A percentile compares a stretch with the other conserved stretches of the same genome.
phyloP scores from a whole-genome alignment of 2,329 filamentous ascomycete genomes.

The Helotiales sp. region DNA sequence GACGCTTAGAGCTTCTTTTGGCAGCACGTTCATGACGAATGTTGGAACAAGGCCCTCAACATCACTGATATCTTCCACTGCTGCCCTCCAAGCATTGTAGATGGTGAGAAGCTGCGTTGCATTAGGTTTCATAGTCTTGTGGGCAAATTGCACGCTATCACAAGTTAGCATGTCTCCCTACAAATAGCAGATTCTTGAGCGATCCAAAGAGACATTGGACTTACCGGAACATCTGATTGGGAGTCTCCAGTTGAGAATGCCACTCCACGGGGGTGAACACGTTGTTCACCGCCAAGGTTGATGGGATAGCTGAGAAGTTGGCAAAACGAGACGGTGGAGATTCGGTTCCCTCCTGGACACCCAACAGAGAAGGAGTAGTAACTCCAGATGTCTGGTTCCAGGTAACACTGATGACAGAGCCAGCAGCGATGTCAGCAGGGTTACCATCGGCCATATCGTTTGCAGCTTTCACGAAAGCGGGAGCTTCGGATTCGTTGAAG shows the following conservation, averaged over 20 bases:
- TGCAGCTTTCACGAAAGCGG: conserved; percentile 14
- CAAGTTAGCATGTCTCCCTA: not conserved
- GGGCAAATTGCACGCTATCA: conserved; percentile 32
- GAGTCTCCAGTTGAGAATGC: conserved; percentile 13
- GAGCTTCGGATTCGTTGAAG: conserved; percentile 8
- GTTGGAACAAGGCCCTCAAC: conserved; percentile 40
- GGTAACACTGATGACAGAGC: conserved; percentile 7
- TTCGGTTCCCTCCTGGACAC: conserved; percentile 18
- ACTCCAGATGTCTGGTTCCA: conserved; percentile 16
- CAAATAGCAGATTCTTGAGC: not conserved
- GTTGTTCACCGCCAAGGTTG: not conserved
- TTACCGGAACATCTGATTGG: conserved; percentile 19
- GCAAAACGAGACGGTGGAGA: conserved; percentile 14
- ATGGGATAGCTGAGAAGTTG: conserved; percentile 19
- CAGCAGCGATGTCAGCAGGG: conserved; percentile 10
- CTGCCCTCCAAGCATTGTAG: conserved; percentile 37
- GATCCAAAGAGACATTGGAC: not conserved
- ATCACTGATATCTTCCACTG: conserved; percentile 37
- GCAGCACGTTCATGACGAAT: conserved; percentile 37
- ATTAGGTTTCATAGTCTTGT: conserved; percentile 40
- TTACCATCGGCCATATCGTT: conserved; percentile 10
- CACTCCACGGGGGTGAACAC: conserved; percentile 8
- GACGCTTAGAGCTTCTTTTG: conserved; percentile 31
- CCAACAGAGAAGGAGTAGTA: conserved; percentile 8
- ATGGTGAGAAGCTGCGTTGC: conserved; percentile 34